A percentile compares a stretch with the other conserved stretches of the same genome.
Evolutionary conservation across 2,329 filamentous ascomycete genomes (phyloP).

Genomic region (Pyrenophora seminiperda): DNA sequence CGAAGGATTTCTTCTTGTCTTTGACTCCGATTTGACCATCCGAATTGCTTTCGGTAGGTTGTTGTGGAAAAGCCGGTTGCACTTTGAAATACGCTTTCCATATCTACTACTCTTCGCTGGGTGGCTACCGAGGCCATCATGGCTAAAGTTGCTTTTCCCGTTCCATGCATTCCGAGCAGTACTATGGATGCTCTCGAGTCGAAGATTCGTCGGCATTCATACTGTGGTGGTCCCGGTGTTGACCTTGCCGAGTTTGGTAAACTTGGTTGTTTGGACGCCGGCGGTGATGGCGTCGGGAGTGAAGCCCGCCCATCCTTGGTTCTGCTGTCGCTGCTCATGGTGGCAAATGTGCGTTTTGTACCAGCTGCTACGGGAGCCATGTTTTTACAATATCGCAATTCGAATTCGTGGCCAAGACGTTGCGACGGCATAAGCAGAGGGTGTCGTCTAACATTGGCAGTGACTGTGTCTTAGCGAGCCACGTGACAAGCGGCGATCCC

Average conservation of each 20-base stretch:
- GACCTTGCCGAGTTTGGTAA: slow-evolving; percentile 23
- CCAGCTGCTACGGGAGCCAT: slow-evolving; percentile 37
- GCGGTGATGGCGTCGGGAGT: slow-evolving; percentile 18
- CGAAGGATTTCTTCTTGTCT: slow-evolving; percentile 67
- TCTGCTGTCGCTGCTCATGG: slow-evolving; percentile 27
- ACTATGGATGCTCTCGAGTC: slow-evolving; percentile 70
- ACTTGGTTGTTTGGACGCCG: slow-evolving; percentile 17
- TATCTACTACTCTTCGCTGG: slow-evolving; percentile 69
- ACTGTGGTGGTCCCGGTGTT: slow-evolving; percentile 28
- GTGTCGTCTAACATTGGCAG: slow-evolving; percentile 6
- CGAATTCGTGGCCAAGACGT: slow-evolving; percentile 3
- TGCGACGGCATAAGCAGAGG: slow-evolving; percentile 9
- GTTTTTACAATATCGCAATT: slow-evolving; percentile 6
- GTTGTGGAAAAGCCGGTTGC: slow-evolving; percentile 65
- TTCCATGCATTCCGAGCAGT: slow-evolving; percentile 73
- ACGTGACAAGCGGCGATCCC: slow-evolving; percentile 7
- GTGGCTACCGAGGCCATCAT: slow-evolving; percentile 75
- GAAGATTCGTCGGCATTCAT: slow-evolving; percentile 52
- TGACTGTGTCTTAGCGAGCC: slow-evolving; percentile 7
- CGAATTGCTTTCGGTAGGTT: slow-evolving; percentile 66
- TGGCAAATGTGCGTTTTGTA: slow-evolving; percentile 37
- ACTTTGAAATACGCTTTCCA: slow-evolving; percentile 70
- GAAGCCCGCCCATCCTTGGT: slow-evolving; percentile 18
- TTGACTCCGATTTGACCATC: slow-evolving; percentile 65
- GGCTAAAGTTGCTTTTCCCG: slow-evolving; percentile 75